Evolutionary conservation across 1,284 basidiomycete genomes (phyloP).

Genomic region (Schizophyllum commune): DNA sequence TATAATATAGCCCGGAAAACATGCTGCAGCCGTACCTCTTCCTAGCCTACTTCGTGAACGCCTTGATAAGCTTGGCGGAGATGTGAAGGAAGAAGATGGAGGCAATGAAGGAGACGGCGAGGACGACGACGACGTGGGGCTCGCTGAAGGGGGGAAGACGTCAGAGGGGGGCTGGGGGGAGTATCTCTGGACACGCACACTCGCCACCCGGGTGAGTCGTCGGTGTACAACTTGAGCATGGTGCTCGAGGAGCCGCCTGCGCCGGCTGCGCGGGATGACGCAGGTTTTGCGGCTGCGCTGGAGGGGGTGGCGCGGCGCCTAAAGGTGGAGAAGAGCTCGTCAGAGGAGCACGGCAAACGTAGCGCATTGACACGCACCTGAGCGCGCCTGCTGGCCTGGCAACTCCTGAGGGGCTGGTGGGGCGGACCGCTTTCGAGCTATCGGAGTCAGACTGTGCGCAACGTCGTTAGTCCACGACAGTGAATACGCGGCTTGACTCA

Average conservation of each 20-base stretch:
- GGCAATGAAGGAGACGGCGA: slow-evolving; percentile 96
- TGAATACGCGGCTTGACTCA: too few relatives aligned
- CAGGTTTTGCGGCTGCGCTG: slow-evolving; percentile 64
- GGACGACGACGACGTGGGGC: slow-evolving; percentile 95
- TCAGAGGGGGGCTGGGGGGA: neutral
- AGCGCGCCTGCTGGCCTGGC: neutral
- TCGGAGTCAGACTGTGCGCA: slow-evolving; percentile 55
- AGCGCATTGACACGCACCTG: neutral
- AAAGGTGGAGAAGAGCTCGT: slow-evolving; percentile 6
- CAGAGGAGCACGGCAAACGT: neutral
- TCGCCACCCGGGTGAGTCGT: slow-evolving; percentile 92
- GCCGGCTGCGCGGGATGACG: slow-evolving; percentile 87
- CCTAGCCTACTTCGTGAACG: slow-evolving; percentile 66
- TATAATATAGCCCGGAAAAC: neutral
- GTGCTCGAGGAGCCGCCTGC: slow-evolving; percentile 96
- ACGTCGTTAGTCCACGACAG: neutral
- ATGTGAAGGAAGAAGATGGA: slow-evolving; percentile 99
- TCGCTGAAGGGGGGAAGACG: slow-evolving; percentile 51
- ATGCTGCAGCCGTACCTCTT: neutral
- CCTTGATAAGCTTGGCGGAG: slow-evolving; percentile 88
- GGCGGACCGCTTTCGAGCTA: slow-evolving; percentile 37
- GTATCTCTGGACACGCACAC: slow-evolving; percentile 59
- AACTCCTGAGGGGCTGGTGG: slow-evolving; percentile 56
- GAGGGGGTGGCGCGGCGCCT: slow-evolving; percentile 77
- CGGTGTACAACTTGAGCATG: slow-evolving; percentile 98